Evolutionary conservation across 75 land plant genomes (phyloP), one percentile per base, ranked within the genome.

Genomic region (Selaginella tamariscina): DNA sequence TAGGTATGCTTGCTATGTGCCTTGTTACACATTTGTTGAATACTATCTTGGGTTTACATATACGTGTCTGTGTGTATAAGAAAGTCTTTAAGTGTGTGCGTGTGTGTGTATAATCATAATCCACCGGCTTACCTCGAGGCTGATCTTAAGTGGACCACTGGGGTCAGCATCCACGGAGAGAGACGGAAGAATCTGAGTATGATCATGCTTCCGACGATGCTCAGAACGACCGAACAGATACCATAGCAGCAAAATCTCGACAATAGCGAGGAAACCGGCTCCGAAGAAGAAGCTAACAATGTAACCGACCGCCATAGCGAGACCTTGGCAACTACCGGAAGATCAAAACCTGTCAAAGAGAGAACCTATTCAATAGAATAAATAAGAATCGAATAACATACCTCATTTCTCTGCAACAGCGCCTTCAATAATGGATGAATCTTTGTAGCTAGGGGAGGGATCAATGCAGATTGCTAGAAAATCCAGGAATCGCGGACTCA

Each of bases 201-300:
- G 1, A 11, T 24, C 15, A 22, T 62, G 56, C 15, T 31, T 5
- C 11, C 49, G 49, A 39, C 15, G 49, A 15, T 15, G 49, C 11
- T 5, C 1, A 32, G 29, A 1, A 20, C 65, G 65, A 31, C 30
- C 32, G 67, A 70, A 30, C 39, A 62, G 2, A 39, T 70, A 70
- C 32, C n/a, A 30, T 0, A 70, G 27, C 23, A 32, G 27, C 24
- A 24, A 24, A 33, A 70, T 23, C 72, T 70, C 72, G 33, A n/a
- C 1, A 31, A 70, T 21, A 24, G 23, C 72, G 8, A 70, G 2
- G 15, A 27, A 24, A 1, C 56, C 26, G 31, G 27, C 29, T 31
- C 72, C 72, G 44, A 62, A 30, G 1, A 70, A 60, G 67, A 70
- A 70, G 26, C 65, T 30, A n/a, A 65, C 65, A 32, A 70, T 13